These are phyloP conservation scores for Teunomyces cretensis DNA, from an alignment of 805 yeast species.

Conservation along the genomic window DNA sequence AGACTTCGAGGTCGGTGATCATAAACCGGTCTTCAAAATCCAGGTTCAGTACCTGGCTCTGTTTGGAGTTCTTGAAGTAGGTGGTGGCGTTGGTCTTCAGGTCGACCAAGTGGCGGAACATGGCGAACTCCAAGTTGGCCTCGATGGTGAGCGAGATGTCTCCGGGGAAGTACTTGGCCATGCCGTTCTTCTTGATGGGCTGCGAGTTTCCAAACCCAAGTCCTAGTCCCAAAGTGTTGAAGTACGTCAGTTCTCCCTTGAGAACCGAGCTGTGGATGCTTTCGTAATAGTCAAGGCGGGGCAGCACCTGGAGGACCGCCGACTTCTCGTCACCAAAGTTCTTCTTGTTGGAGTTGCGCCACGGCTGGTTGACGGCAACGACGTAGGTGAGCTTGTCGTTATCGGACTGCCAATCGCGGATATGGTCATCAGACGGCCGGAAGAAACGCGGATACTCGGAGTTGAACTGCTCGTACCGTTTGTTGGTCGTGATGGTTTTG, in stretches of 20 bases:
- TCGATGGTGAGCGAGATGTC: conserved; percentile 80
- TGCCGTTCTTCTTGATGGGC: conserved; percentile 51
- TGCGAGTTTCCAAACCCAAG: conserved; percentile 77
- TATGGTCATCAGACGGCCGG: conserved; percentile 22
- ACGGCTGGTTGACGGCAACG: conserved; percentile 65
- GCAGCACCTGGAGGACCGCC: conserved; percentile 64
- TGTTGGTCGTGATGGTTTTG: conserved; percentile 36
- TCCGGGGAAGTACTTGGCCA: conserved; percentile 57
- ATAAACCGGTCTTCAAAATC: conserved; percentile 68
- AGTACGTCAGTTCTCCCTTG: conserved; percentile 50
- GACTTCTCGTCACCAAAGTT: conserved; percentile 66
- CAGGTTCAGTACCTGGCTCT: conserved; percentile 12
- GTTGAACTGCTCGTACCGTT: conserved; percentile 52
- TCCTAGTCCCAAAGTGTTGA: conserved; percentile 75
- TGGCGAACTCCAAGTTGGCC: conserved; percentile 73
- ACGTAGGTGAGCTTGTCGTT: conserved; percentile 56
- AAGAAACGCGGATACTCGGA: conserved; percentile 44
- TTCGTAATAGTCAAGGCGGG: conserved; percentile 55
- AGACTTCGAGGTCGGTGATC: conserved; percentile 78
- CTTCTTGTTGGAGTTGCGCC: conserved; percentile 72
- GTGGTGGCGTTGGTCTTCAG: conserved; percentile 19
- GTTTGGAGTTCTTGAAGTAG: conserved; percentile 27
- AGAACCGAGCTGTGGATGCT: conserved; percentile 30
- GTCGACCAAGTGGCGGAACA: conserved; percentile 68
- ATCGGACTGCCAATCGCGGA: conserved; percentile 36